Evolutionary conservation across 306 rosid genomes (phyloP).

Genomic region (Castanospermum australe): DNA sequence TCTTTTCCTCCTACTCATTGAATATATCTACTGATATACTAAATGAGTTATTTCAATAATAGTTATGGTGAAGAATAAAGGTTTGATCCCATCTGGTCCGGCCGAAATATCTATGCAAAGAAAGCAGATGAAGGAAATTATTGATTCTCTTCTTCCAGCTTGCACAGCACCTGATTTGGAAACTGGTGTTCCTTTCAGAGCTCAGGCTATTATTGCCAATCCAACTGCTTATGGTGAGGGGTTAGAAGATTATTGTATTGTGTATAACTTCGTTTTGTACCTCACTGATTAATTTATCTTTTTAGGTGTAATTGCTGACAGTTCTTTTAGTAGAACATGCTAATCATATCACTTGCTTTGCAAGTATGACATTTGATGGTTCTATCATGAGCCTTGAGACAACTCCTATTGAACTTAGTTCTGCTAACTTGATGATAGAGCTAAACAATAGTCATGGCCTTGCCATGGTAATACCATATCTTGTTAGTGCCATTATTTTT

Average conservation of each 20-base stretch:
- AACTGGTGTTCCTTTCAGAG: constrained; percentile 76
- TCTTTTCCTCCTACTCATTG: background rate
- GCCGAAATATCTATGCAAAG: constrained; percentile 78
- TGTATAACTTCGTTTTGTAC: constrained; percentile 37
- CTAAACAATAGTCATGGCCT: background rate
- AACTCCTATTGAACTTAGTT: background rate
- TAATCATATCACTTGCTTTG: constrained; percentile 5
- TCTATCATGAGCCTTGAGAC: background rate
- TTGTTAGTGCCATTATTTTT: background rate
- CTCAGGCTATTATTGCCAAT: constrained; percentile 96
- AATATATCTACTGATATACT: constrained; percentile 13
- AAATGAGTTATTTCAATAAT: constrained; percentile 24
- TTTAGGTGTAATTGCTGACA: background rate
- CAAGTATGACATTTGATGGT: constrained; percentile 19
- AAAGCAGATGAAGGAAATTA: constrained; percentile 80
- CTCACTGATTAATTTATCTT: background rate
- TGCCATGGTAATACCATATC: background rate
- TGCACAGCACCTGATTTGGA: constrained; percentile 90
- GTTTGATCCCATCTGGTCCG: constrained; percentile 89
- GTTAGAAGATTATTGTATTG: constrained; percentile 11
- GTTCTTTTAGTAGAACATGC: background rate
- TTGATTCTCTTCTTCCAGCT: constrained; percentile 94
- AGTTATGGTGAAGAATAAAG: constrained; percentile 98
- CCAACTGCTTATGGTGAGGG: constrained; percentile 94
- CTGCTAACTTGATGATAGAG: background rate